These are phyloP conservation scores for Dichotomocladium elegans DNA, from an alignment of 371 early-diverging fungal genomes.

Conservation along the genomic window DNA sequence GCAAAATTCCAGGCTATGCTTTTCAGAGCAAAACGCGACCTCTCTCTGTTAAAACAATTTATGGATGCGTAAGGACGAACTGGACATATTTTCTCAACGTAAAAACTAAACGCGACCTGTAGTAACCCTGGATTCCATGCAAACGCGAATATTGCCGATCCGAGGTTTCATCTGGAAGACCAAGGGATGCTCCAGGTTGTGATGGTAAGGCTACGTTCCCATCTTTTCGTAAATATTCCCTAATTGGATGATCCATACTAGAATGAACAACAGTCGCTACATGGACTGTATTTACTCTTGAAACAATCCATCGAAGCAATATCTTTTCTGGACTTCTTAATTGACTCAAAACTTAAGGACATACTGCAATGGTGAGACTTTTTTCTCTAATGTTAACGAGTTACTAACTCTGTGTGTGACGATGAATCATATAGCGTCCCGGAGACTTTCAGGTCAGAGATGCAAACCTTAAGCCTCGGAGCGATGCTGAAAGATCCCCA, in stretches of 20 bases:
- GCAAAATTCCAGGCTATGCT: slow-evolving; percentile 19
- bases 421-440: slow-evolving; percentile 22
- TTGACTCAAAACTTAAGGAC: slow-evolving; percentile 62
- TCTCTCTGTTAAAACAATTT: slow-evolving; percentile 45
- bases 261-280: slow-evolving; percentile 71
- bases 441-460: slow-evolving; percentile 26
- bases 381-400: neutral
- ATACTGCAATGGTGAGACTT: slow-evolving; percentile 46
- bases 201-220: slow-evolving; percentile 11
- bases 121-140: slow-evolving; percentile 31
- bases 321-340: slow-evolving; percentile 66
- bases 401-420: neutral
- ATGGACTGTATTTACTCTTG: slow-evolving; percentile 61
- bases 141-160: slow-evolving; percentile 19
- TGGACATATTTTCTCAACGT: neutral
- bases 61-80: slow-evolving; percentile 48
- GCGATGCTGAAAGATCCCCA: slow-evolving; percentile 54
- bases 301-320: slow-evolving; percentile 70
- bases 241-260: slow-evolving; percentile 11
- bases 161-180: slow-evolving; percentile 22
- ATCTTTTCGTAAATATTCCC: neutral
- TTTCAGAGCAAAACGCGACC: slow-evolving; percentile 37
- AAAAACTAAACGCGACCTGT: neutral
- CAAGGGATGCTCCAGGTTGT: slow-evolving; percentile 15
- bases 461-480: slow-evolving; percentile 54